Base-by-base conservation (phyloP, 2,329 filamentous ascomycete genomes). In the Trichothecium roseum region DNA sequence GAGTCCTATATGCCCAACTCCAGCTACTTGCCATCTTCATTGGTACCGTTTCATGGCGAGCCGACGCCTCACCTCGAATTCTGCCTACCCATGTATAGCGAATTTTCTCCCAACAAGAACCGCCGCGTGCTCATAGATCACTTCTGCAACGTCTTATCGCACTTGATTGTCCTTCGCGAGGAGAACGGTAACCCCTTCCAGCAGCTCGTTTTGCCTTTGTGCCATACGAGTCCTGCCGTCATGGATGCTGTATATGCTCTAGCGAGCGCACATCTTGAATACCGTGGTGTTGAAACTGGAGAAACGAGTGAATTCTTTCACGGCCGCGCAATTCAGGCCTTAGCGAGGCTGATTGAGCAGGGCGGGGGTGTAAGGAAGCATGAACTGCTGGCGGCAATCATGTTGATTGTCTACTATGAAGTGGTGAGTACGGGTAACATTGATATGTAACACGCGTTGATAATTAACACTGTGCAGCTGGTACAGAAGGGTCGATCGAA, bases 171-270 rank as follows among this genome's bases (percentile, higher is more conserved):
- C 15, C 72, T 79, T 43, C 64, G 73, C 22, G 74, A 79, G 49
- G 74, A 79, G 42, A 63, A 63, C 4, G 73, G 72, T 15, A 79
- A 79, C 41, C 73, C 74, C 0, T 79, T 79, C 46, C 71, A 75
- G 43, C 72, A 77, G 45, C 59, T 78, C 12, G 69, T 79, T 8
- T 55, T 79, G n/a, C 75, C 75, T 3, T 57, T 80, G 28, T 73
- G 71, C 3, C 62, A 68, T 33, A 60, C 51, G 30, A 74, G 71
- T 46, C 60, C 62, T 1, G 68, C 73, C 1, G 68, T 94, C 4
- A 82, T 84, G 54, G 85, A 91, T 50, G 85, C 87, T 8, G 81
- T 95, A 40, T 87, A 84, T 39, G 86, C 87, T 1, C 63, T 95
- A 7, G 76, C 85, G 1, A 84, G 82, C 38, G 89, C 87, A 39